Conservation (phyloP, 495 filamentous ascomycete genomes). For the Parmelia sp. region DNA sequence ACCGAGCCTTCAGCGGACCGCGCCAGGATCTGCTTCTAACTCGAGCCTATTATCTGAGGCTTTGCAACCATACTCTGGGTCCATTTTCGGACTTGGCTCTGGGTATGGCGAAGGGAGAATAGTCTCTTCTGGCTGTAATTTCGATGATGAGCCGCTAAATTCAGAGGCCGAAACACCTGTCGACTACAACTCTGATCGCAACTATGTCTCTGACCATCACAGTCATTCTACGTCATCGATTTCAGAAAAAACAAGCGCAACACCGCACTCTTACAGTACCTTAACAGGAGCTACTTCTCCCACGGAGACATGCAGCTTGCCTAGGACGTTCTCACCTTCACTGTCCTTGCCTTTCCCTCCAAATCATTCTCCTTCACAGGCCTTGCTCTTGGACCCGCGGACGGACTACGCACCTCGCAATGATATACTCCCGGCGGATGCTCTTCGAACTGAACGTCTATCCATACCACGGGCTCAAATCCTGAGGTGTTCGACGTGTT, state of each 20-base stretch:
- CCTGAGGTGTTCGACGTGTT: not conserved
- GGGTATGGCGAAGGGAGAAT: not conserved
- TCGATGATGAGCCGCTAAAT: conserved; percentile 3
- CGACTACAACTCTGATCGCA: conserved; percentile 4
- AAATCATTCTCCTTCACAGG: not conserved
- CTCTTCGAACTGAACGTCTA: not conserved
- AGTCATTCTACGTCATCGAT: not conserved
- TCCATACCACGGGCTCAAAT: not conserved
- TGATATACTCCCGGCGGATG: not conserved
- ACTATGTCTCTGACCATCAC: conserved; percentile 6
- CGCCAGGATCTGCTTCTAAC: not conserved
- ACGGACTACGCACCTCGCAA: not conserved
- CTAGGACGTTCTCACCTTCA: not conserved
- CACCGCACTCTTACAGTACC: not conserved
- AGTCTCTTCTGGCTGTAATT: not conserved
- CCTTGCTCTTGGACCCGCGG: not conserved
- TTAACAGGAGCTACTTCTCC: not conserved
- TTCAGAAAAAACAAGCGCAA: not conserved
- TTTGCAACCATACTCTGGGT: not conserved
- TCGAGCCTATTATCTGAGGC: not conserved
- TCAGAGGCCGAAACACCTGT: not conserved
- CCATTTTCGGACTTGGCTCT: not conserved
- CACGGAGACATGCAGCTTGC: too few species aligned
- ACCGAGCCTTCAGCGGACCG: not conserved
- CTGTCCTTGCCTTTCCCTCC: not conserved